A percentile compares a stretch with the other conserved stretches of the same genome.
Conservation (phyloP, 371 early-diverging fungal genomes). For the Rhizopus stolonifer region DNA sequence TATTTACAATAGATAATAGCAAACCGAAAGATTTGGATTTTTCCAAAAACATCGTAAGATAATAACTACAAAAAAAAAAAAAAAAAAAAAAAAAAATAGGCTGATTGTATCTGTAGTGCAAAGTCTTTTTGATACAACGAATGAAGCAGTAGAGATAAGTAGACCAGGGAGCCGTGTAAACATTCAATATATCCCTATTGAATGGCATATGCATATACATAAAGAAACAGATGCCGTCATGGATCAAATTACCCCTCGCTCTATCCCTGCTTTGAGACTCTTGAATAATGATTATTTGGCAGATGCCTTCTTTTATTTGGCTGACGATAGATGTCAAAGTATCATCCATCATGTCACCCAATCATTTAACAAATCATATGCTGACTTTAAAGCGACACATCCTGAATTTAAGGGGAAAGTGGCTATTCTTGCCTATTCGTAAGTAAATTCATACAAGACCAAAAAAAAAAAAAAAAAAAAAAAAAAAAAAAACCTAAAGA, state of each 20-base stretch:
- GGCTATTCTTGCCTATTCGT: slow-evolving; percentile 58
- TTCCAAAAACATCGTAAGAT: slow-evolving; percentile 52
- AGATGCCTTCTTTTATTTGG: slow-evolving; percentile 44
- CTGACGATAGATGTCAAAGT: slow-evolving; percentile 15
- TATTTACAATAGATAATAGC: slow-evolving; percentile 19
- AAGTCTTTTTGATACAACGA: slow-evolving; percentile 50
- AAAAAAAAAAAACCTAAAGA: too few species aligned
- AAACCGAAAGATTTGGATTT: slow-evolving; percentile 56
- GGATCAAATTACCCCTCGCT: slow-evolving; percentile 56
- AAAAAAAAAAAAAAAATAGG: slow-evolving; percentile 7
- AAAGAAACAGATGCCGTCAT: slow-evolving; percentile 40
- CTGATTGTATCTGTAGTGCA: slow-evolving; percentile 30
- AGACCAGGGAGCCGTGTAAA: slow-evolving; percentile 34
- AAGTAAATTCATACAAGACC: too few species aligned
- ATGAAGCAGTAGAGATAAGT: slow-evolving; percentile 48
- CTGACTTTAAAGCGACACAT: slow-evolving; percentile 42
- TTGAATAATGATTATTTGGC: slow-evolving; percentile 69
- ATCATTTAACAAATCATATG: slow-evolving; percentile 54
- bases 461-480: too few species aligned
- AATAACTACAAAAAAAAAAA: too few species aligned
- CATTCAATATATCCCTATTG: slow-evolving; percentile 55
- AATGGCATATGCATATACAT: slow-evolving; percentile 54
- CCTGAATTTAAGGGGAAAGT: slow-evolving; percentile 62
- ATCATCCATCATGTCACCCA: slow-evolving; percentile 53
- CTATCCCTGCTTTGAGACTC: slow-evolving; percentile 57